These are phyloP conservation scores for Dicorynia guianensis DNA, from an alignment of 306 rosid genomes.

Conservation along the genomic window DNA sequence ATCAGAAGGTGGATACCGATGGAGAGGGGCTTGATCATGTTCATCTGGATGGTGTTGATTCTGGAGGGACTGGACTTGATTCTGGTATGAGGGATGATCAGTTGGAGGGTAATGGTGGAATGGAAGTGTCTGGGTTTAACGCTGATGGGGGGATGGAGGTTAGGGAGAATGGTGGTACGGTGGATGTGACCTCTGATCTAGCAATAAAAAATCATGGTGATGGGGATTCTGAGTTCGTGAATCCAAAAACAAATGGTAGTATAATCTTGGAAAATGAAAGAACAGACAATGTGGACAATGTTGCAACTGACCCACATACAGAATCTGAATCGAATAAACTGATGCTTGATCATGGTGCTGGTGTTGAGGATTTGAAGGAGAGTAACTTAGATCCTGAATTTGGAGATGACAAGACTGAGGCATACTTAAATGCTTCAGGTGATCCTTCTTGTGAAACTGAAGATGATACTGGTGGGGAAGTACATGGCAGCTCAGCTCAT, in stretches of 20 bases:
- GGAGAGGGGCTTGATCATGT: slow-evolving; percentile 9
- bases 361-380: slow-evolving; percentile 43
- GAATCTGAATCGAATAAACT: slow-evolving; percentile 39
- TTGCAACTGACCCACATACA: slow-evolving; percentile 40
- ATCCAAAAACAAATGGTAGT: slow-evolving; percentile 42
- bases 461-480: slow-evolving; percentile 44
- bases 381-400: slow-evolving; percentile 37
- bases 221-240: slow-evolving; percentile 44
- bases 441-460: slow-evolving; percentile 36
- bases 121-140: slow-evolving; percentile 45
- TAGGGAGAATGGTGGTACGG: slow-evolving; percentile 42
- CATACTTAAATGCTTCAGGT: slow-evolving; percentile 39
- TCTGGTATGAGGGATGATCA: slow-evolving; percentile 34
- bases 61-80: slow-evolving; percentile 47
- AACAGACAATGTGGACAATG: slow-evolving; percentile 40
- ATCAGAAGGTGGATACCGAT: slow-evolving; percentile 25
- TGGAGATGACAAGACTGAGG: slow-evolving; percentile 40
- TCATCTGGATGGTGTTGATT: slow-evolving; percentile 43
- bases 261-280: slow-evolving; percentile 42
- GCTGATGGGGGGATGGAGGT: slow-evolving; percentile 37
- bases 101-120: slow-evolving; percentile 41
- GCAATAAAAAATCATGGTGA: slow-evolving; percentile 44
- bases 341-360: slow-evolving; percentile 39
- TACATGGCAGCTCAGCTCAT: slow-evolving; percentile 31
- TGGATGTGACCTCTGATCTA: slow-evolving; percentile 38